Base-by-base conservation (phyloP, 2,329 filamentous ascomycete genomes). In the Curvularia spicifera region DNA sequence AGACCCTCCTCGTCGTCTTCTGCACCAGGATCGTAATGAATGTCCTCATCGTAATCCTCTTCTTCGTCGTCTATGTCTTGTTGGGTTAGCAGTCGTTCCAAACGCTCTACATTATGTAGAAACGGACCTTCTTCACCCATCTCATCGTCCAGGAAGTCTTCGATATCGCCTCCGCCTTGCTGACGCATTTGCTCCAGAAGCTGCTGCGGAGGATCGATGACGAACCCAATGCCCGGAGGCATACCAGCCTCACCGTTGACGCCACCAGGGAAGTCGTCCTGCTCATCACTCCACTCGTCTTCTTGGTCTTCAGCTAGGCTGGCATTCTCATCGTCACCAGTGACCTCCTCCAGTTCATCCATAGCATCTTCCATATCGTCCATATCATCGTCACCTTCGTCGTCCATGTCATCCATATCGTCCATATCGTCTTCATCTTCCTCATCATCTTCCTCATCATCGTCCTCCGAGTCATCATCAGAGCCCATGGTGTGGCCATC, bases 41-140 rank as follows among this genome's bases (percentile, higher is more conserved):
- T 84, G 15, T 87, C 86, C 29, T 87, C 86, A 26, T 87, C 86
- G 22, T 89, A 86, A 43, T 89, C 88, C 40, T 90, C 89, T 18
- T 90, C 88, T 46, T 92, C 91, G n/a, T 82, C 82, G 31, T 83
- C 83, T 62, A 82, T 78, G 65, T 79, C 81, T 68, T 71, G 71
- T 50, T 58, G 29, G 39, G 61, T 57, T 82, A 87, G 61, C 66
- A 49, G 66, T 44, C 24, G 49, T 33, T 15, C 8, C 13, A 52
- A 31, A 15, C 26, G 35, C 44, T 59, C 47, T 51, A 50, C n/a
- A 10, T 29, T 44, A 20, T 56, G 26, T 5, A 35, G 24, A 13
- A 43, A 90, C 89, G 60, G 72, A 81, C 82, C 85, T 65, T 85
- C 85, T 60, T 85, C 84, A 51, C 80, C 79, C 77, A 86, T 79